Percentiles rank a stretch among this genome's conserved stretches.
Evolutionary conservation across 768 basidiomycete species (phyloP).

Genomic region (Lactarius tabidus): DNA sequence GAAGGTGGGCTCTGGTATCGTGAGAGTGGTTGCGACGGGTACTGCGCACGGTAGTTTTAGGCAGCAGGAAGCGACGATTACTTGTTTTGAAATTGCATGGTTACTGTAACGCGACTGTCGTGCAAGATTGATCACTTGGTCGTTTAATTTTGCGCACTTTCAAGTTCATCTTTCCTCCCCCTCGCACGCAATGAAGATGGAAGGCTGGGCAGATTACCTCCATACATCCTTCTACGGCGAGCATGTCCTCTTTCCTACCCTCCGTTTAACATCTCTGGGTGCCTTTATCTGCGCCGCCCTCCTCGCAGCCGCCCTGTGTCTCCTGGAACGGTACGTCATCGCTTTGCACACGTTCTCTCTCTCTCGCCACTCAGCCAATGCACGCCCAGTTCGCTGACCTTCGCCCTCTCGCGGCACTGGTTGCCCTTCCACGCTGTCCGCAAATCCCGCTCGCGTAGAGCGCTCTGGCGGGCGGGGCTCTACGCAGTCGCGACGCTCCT

Average conservation of each 20-base stretch:
- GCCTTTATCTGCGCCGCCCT: conserved; percentile 46
- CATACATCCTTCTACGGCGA: conserved; percentile 43
- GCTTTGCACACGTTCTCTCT: neutral
- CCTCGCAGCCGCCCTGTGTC: conserved; percentile 46
- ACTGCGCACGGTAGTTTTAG: neutral
- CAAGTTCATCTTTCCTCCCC: neutral
- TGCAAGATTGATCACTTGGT: neutral
- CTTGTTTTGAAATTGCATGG: neutral
- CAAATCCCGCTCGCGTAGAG: conserved; percentile 42
- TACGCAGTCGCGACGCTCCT: conserved; percentile 57
- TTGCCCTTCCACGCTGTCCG: conserved; percentile 37
- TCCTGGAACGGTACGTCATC: conserved; percentile 50
- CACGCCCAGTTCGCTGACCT: conserved; percentile 44
- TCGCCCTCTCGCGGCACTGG: conserved; percentile 47
- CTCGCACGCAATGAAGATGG: conserved; percentile 33
- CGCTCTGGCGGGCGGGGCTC: conserved; percentile 50
- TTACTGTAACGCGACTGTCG: neutral
- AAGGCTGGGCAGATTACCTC: conserved; percentile 47
- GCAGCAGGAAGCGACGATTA: neutral
- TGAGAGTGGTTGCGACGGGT: neutral
- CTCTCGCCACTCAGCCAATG: conserved; percentile 1
- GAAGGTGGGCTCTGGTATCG: neutral
- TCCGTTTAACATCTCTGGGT: conserved; percentile 45
- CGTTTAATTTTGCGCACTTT: too few species aligned
- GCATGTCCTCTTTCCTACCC: conserved; percentile 40